Conservation (phyloP, 192 early-diverging fungal species). For the Dissophora ornata region DNA sequence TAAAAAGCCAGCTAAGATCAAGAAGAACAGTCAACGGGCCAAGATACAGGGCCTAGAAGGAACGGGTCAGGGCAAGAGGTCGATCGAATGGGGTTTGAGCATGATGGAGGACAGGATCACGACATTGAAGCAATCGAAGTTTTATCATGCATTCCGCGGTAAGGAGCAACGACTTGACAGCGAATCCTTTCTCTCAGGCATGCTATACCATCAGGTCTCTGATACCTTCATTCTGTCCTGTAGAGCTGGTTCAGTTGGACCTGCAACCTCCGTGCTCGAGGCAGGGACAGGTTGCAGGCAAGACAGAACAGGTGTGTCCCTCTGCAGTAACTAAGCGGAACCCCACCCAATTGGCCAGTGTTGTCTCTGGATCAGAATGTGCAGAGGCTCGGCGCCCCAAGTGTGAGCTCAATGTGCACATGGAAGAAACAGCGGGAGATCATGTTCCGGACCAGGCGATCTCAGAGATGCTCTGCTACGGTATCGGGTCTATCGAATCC, state of each 20-base stretch:
- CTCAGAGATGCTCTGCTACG: slow-evolving; percentile 54
- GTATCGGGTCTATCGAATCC: slow-evolving; percentile 54
- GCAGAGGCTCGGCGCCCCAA: too few relatives aligned
- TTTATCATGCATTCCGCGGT: slow-evolving; percentile 42
- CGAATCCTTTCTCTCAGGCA: too few relatives aligned
- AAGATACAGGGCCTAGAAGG: slow-evolving; percentile 31
- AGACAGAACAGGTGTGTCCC: too few relatives aligned
- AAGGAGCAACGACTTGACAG: too few relatives aligned
- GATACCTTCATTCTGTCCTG: too few relatives aligned
- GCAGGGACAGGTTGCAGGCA: slow-evolving; percentile 1
- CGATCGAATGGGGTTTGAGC: slow-evolving; percentile 32
- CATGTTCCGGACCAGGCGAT: background rate
- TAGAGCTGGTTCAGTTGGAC: slow-evolving; percentile 26
- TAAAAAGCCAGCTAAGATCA: slow-evolving; percentile 19
- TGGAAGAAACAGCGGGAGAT: background rate
- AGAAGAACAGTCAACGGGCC: slow-evolving; percentile 47
- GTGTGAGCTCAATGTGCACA: background rate
- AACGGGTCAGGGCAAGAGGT: background rate
- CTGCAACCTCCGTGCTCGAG: slow-evolving; percentile 23
- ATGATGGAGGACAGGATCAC: slow-evolving; percentile 30
- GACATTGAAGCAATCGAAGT: slow-evolving; percentile 36
- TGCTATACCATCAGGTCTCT: too few relatives aligned
- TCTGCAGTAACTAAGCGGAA: background rate
- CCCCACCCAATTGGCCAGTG: too few relatives aligned
- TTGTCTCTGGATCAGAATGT: too few relatives aligned